Base-by-base conservation (phyloP, 2,329 filamentous ascomycete genomes). In the Delphinella strobiligena region DNA sequence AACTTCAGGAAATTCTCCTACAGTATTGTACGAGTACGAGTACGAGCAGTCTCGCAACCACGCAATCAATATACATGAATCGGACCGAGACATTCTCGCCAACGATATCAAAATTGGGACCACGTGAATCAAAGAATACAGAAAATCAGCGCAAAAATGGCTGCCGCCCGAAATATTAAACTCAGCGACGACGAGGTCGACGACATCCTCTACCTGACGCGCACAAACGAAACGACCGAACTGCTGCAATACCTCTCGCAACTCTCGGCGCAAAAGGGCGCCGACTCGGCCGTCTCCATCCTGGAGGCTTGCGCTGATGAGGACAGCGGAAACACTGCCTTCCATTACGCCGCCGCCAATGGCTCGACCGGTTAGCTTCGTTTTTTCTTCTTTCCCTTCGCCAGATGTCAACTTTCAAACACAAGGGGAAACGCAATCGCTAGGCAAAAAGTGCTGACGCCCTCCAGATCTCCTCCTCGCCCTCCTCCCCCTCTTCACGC, bases 291-390 rank as follows among this genome's bases (percentile, higher is more conserved):
- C n/a, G 72, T 79, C 41, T 19, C 39, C 19, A 71, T 94, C 43
- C 60, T 95, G 34, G 60, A 71, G 36, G 74, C 75, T 11, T 82
- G 82, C 17, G 75, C 78, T 48, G 87, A 94, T 56, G 70, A 76
- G 31, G 74, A 79, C 49, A 83, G 80, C 47, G 82, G 84, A 41
- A 93, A 87, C 47, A 82, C 80, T 38, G 68, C 77, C 34, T 61
- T 96, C 54, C 91, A 98, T 63, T 95, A 93, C 75, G 86, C 88
- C 5, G 79, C 85, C 17, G 91, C 85, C 18, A 98, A 98, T 57
- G 89, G 89, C 1, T 81, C 94, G 55, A 54, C 75, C 45, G 82
- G 86, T 88, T 38, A 22, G 17, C n/a, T 38, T 27, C 15, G n/a
- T 5, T 14, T 33, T 14, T 14, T 8, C 31, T 14, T 33, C 31